Conservation (phyloP, 345 rosid genomes). For the Aegle marmelos region DNA sequence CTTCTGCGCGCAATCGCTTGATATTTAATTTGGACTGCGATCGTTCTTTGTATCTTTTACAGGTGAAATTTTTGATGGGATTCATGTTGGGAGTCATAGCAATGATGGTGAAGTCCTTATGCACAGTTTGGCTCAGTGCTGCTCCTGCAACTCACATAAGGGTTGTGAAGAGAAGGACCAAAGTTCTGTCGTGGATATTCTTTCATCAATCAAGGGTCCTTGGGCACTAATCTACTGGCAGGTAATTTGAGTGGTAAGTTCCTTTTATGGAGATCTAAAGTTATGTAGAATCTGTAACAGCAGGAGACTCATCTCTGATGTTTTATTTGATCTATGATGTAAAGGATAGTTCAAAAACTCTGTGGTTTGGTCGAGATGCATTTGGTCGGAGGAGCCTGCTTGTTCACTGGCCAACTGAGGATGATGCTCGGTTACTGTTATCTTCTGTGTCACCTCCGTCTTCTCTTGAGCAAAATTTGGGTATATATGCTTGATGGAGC, state of each 20-base stretch:
- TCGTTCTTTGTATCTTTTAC: not conserved
- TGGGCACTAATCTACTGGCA: slow-evolving; percentile 92
- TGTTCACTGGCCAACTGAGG: slow-evolving; percentile 78
- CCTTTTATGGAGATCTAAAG: slow-evolving; percentile 2
- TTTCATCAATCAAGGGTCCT: slow-evolving; percentile 76
- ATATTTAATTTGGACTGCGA: not conserved
- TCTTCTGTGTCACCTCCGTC: slow-evolving; percentile 68
- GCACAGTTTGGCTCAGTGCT: slow-evolving; percentile 45
- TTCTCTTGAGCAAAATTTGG: slow-evolving; percentile 35
- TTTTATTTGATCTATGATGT: slow-evolving; percentile 7
- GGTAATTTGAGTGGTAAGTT: slow-evolving; percentile 49
- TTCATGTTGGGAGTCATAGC: slow-evolving; percentile 43
- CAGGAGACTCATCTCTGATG: not conserved
- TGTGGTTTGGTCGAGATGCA: slow-evolving; percentile 93
- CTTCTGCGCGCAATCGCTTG: not conserved
- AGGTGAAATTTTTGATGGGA: slow-evolving; percentile 85
- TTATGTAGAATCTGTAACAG: not conserved
- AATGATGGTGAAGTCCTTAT: slow-evolving; percentile 70
- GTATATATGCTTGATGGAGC: slow-evolving; percentile 37
- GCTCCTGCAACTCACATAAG: slow-evolving; percentile 26
- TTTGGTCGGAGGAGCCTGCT: slow-evolving; percentile 92
- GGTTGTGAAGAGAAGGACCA: slow-evolving; percentile 23
- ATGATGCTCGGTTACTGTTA: slow-evolving; percentile 60
- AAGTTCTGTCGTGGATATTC: slow-evolving; percentile 53
- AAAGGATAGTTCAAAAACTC: slow-evolving; percentile 69